These are phyloP conservation scores for Globisporangium spiculum DNA, from an alignment of 352 stramenopile genomes.

Conservation along the genomic window DNA sequence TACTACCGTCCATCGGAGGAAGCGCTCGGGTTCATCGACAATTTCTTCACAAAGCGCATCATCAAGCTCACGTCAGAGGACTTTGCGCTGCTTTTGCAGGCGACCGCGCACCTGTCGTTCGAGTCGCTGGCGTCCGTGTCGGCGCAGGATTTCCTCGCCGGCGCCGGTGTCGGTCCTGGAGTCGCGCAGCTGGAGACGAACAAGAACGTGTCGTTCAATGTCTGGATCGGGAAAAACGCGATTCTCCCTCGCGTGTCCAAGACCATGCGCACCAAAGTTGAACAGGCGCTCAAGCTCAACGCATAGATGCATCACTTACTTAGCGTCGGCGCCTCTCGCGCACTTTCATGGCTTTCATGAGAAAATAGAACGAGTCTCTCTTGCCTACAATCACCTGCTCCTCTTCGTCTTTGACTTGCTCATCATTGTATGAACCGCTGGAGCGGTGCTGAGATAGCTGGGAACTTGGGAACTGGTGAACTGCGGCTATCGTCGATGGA, in stretches of 20 bases:
- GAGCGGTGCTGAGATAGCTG: not conserved
- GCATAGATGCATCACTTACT: conserved; percentile 5
- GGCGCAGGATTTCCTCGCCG: conserved; percentile 31
- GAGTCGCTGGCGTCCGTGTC: conserved; percentile 30
- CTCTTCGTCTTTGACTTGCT: conserved; percentile 5
- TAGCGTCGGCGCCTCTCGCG: conserved; percentile 13
- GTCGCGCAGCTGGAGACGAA: conserved; percentile 48
- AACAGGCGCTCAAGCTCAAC: conserved; percentile 32
- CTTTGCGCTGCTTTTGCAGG: conserved; percentile 44
- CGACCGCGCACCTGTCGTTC: conserved; percentile 58
- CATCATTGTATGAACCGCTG: not conserved
- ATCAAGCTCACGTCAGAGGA: conserved; percentile 40
- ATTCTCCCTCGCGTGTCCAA: conserved; percentile 79
- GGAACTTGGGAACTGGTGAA: conserved; percentile 11
- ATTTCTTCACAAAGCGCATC: conserved; percentile 84
- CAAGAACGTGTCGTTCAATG: conserved; percentile 56
- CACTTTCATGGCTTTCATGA: conserved; percentile 52
- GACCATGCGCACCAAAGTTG: conserved; percentile 51
- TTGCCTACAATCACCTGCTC: conserved; percentile 39
- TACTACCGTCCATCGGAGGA: conserved; percentile 89
- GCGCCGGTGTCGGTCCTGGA: conserved; percentile 47
- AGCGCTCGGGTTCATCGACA: conserved; percentile 79
- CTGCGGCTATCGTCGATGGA: not conserved
- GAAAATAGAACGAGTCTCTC: conserved; percentile 81
- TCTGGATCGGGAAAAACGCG: conserved; percentile 72